Percentiles rank a stretch among this genome's conserved stretches.
phyloP scores from a whole-genome alignment of 2,329 filamentous ascomycete genomes.

The Aspergillus sp. region DNA sequence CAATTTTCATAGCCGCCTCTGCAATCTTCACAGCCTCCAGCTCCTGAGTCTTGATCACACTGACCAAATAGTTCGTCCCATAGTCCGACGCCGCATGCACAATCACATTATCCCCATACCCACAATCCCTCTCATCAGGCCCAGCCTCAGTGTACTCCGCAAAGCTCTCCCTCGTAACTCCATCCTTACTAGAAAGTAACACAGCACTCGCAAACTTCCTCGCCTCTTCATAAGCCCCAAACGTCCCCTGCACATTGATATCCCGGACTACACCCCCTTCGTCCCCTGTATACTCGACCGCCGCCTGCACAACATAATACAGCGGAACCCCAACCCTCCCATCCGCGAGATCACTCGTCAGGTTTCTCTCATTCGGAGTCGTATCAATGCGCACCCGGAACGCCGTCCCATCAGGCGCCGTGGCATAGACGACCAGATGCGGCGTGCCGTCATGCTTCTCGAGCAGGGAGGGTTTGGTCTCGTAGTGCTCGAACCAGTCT shows the following conservation, averaged over 20 bases:
- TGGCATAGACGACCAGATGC: conserved; percentile 24
- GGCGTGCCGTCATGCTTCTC: conserved; percentile 10
- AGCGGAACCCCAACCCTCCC: conserved; percentile 23
- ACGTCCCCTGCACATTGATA: conserved; percentile 24
- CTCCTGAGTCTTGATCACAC: conserved; percentile 27
- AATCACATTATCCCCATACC: conserved; percentile 32
- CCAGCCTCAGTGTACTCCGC: conserved; percentile 27
- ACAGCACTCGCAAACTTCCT: conserved; percentile 22
- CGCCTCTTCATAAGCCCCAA: conserved; percentile 24
- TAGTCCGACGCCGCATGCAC: conserved; percentile 27
- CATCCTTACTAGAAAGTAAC: conserved; percentile 19
- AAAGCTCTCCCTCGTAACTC: conserved; percentile 25
- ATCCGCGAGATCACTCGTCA: conserved; percentile 17
- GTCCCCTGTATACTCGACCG: conserved; percentile 22
- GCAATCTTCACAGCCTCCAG: conserved; percentile 26
- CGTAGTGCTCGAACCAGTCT: conserved; percentile 29
- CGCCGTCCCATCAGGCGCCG: conserved; percentile 23
- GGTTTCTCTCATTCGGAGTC: conserved; percentile 18
- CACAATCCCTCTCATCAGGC: conserved; percentile 25
- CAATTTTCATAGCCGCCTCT: conserved; percentile 20
- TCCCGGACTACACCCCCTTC: conserved; percentile 17
- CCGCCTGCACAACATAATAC: conserved; percentile 29
- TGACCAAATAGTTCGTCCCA: conserved; percentile 28
- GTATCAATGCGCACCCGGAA: conserved; percentile 28
- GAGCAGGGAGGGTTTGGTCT: conserved; percentile 17